Base-by-base conservation (phyloP, 2,329 filamentous ascomycete species). In the Lecanosticta acicola region DNA sequence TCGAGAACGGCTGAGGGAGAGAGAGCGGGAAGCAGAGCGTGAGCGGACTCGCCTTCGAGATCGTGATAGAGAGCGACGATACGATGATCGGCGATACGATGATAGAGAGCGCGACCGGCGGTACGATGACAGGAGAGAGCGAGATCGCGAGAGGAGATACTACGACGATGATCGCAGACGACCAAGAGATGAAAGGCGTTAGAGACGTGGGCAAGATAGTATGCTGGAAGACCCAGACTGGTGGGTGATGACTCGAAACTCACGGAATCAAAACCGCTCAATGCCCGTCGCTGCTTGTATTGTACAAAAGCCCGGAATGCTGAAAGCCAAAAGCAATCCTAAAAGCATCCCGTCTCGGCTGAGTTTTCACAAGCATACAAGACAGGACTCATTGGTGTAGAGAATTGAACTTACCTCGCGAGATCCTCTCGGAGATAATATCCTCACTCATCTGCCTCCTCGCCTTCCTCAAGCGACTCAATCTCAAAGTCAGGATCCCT, bases 31-130 rank as follows among this genome's bases (percentile, higher is more conserved):
- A 52, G 39, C 57, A 18, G 55, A 63, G 38, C 47, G 58, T 19
- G 49, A 59, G 42, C 40, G 55, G 32, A 46, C 47, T 14, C 48
- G 58, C 32, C 46, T 47, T 11, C 49, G 57, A 17, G 55, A 59
- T 34, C 49, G 57, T n/a, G 54, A 55, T 9, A 43, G 60, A 17
- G 54, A 60, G 19, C 47, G 61, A 21, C 50, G 59, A 39, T 58
- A 57, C 21, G 60, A 64, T 16, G 57, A 61, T 40, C 53, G 56
- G 14, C 55, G 62, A 41, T 56, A 58, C 34, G 54, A 58, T 29
- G 54, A 59, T 18, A 40, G 53, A 20, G 54, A 57, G n/a, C 35
- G 54, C 9, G 48, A 59, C 29, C 46, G 57, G 36, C 50, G 54
- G 24, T 54, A 50, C 36, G 50, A 59, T 34, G 48, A 52, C 34